A percentile compares a stretch with the other conserved stretches of the same genome.
phyloP scores from a whole-genome alignment of 1,284 basidiomycete genomes.

The Pseudozyma hubeiensis region DNA sequence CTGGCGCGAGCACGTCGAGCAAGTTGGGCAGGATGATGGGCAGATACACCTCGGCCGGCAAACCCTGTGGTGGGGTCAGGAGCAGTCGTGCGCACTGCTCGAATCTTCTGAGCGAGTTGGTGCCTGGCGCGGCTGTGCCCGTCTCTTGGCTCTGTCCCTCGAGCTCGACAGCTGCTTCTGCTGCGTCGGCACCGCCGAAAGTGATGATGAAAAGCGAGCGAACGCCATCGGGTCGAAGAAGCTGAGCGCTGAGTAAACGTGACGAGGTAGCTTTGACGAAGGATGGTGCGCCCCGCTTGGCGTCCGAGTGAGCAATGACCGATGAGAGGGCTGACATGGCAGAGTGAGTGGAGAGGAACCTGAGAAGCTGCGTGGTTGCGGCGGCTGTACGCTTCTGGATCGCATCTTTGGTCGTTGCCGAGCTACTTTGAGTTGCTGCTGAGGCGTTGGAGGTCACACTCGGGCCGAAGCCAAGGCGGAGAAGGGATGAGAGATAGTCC shows the following conservation, averaged over 20 bases:
- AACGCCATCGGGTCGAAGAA: slow-evolving; percentile 63
- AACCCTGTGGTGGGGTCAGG: slow-evolving; percentile 50
- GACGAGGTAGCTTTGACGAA: slow-evolving; percentile 49
- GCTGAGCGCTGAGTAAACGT: slow-evolving; percentile 59
- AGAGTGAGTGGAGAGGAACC: slow-evolving; percentile 39
- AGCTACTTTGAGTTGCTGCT: background rate
- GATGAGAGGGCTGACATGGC: slow-evolving; percentile 48
- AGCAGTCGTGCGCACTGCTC: slow-evolving; percentile 47
- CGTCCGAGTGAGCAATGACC: slow-evolving; percentile 30
- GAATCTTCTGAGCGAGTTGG: slow-evolving; percentile 40
- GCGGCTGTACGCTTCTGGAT: slow-evolving; percentile 28
- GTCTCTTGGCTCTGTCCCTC: slow-evolving; percentile 25
- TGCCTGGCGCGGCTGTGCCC: slow-evolving; percentile 30
- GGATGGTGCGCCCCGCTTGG: slow-evolving; percentile 31
- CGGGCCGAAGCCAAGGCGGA: slow-evolving; percentile 44
- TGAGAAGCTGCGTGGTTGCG: slow-evolving; percentile 31
- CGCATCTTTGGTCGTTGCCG: slow-evolving; percentile 19
- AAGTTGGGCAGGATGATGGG: slow-evolving; percentile 43
- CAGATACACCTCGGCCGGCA: slow-evolving; percentile 41
- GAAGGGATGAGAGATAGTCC: slow-evolving; percentile 39
- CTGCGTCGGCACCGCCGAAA: slow-evolving; percentile 44
- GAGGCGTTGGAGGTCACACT: background rate
- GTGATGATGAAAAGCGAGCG: slow-evolving; percentile 56
- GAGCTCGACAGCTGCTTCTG: slow-evolving; percentile 26
- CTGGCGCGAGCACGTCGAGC: slow-evolving; percentile 48